These are phyloP conservation scores for Podaxis sp. DNA, from an alignment of 768 basidiomycete genomes.

Conservation along the genomic window DNA sequence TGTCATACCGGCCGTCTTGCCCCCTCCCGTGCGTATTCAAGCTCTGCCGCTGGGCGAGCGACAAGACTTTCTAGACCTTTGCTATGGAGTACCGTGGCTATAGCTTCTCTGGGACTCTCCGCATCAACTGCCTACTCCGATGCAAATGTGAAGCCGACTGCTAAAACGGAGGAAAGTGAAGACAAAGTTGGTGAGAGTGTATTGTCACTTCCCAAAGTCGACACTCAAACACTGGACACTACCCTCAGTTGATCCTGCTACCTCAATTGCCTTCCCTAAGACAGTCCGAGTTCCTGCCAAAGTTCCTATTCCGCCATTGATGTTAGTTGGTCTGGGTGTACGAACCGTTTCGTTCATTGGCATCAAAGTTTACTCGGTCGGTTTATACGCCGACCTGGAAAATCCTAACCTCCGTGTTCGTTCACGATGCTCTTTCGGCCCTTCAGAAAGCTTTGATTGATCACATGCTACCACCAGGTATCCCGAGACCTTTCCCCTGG, in stretches of 20 bases:
- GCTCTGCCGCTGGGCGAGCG: neutral
- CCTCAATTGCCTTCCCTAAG: conserved; percentile 69
- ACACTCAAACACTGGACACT: neutral
- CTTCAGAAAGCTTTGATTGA: neutral
- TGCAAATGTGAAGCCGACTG: conserved; percentile 16
- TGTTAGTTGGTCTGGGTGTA: conserved; percentile 80
- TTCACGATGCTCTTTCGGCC: neutral
- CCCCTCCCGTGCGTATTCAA: neutral
- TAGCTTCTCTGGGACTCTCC: conserved; percentile 16
- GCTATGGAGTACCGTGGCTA: conserved; percentile 26
- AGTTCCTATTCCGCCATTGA: conserved; percentile 53
- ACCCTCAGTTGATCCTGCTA: conserved; percentile 62
- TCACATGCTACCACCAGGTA: conserved; percentile 35
- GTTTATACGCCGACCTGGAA: conserved; percentile 82
- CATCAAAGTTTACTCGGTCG: conserved; percentile 86
- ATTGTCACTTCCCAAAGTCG: neutral
- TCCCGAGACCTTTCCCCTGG: conserved; percentile 52
- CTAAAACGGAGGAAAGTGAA: conserved; percentile 9
- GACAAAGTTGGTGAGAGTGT: conserved; percentile 18
- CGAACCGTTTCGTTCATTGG: conserved; percentile 85
- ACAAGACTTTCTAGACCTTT: conserved; percentile 16
- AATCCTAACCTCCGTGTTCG: conserved; percentile 57
- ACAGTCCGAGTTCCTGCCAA: conserved; percentile 61
- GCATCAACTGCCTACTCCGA: conserved; percentile 41
- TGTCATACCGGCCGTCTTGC: neutral